phyloP scores from a whole-genome alignment of 1,139 yeast species.

The Yamadazyma membranifaciens region DNA sequence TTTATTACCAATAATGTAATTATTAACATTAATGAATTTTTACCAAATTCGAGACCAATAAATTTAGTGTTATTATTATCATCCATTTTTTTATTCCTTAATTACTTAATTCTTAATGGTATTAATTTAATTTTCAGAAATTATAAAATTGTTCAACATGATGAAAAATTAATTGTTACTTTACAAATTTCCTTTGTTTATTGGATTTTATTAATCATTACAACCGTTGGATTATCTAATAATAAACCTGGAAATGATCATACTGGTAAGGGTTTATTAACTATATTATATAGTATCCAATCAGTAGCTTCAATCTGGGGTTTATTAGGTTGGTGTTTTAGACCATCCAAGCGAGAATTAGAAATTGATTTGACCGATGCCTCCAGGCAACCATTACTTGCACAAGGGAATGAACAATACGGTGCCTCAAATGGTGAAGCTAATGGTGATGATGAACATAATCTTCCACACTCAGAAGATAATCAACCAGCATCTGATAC shows the following conservation, averaged over 20 bases:
- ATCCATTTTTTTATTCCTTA: constrained; percentile 50
- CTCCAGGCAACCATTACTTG: constrained; percentile 29
- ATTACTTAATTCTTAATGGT: constrained; percentile 55
- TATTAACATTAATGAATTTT: constrained; percentile 49
- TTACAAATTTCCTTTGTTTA: constrained; percentile 53
- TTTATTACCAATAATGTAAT: constrained; percentile 26
- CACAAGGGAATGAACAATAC: constrained; percentile 18
- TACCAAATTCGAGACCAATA: constrained; percentile 55
- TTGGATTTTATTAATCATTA: constrained; percentile 54
- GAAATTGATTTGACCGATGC: constrained; percentile 19
- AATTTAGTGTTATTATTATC: constrained; percentile 37
- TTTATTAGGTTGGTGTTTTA: constrained; percentile 44
- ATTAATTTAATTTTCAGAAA: constrained; percentile 39
- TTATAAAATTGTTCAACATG: constrained; percentile 57
- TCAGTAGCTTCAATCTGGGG: constrained; percentile 59
- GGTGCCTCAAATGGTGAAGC: constrained; percentile 20
- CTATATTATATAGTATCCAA: constrained; percentile 51
- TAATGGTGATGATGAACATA: not conserved
- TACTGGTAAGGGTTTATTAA: constrained; percentile 60
- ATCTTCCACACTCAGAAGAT: constrained; percentile 12
- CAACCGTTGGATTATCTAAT: constrained; percentile 46
- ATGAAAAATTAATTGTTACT: constrained; percentile 68
- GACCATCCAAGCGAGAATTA: constrained; percentile 17
- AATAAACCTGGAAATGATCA: constrained; percentile 43
- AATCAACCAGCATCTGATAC: constrained; percentile 13